Evolutionary conservation across 805 yeast genomes (phyloP), one percentile per base, ranked within the genome.

Genomic region (Suhomyces tanzawaensis): DNA sequence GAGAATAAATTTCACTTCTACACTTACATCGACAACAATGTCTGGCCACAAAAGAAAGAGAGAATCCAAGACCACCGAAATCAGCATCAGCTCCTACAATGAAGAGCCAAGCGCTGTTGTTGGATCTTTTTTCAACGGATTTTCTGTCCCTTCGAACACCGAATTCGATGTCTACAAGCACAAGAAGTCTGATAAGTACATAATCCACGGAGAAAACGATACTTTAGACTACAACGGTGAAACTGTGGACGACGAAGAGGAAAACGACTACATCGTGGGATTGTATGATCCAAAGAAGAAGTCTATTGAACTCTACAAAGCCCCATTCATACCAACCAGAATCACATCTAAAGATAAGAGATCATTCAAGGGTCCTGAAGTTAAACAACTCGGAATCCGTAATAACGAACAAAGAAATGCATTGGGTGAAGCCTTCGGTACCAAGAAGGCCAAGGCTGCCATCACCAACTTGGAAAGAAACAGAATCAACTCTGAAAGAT

Each of bases 341-440:
- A 83, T 85, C 28, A 71, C 81, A 1, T 77, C 93, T 13, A 78
- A 79, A 55, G 67, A 79, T 3, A 75, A 73, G 49, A 76, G 81
- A 51, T 64, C 64, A 31, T 70, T 71, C 44, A 66, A 67, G 32
- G 85, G 87, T 5, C 93, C 93, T 16, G 62, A 71, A 18, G 71
- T 86, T 40, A 79, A 76, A 62, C 84, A 78, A 57, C 62, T 66
- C 7, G 76, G 76, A 23, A 64, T 66, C 26, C 64, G 68, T 44
- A 64, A 73, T 50, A 67, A 74, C 41, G 66, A 71, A 13, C 87
- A 86, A 64, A 77, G 97, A 59, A 85, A 78, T 40, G 84, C 87
- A 2, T 74, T 93, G 55, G 99, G 99, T 55, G 91, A 88, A 64
- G 95, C 93, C 3, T 93, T 93, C 52, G 99, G 99, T 74, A 91